Evolutionary conservation across 2,329 filamentous ascomycete genomes (phyloP).

Genomic region (Fusarium mangiferae): DNA sequence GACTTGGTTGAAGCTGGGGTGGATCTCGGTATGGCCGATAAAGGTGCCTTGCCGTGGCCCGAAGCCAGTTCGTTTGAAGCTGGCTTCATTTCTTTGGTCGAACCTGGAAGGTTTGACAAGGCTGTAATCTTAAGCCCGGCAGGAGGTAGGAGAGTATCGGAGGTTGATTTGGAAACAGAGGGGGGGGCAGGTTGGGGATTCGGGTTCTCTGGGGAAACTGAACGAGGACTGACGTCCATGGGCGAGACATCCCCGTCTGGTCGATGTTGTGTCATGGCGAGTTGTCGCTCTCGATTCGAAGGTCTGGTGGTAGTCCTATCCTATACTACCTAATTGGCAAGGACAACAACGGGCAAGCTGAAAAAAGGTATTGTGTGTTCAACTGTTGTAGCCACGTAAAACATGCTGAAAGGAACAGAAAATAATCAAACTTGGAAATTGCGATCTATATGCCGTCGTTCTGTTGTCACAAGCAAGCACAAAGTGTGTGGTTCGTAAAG

Average conservation of each 20-base stretch:
- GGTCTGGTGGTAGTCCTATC: constrained; percentile 4
- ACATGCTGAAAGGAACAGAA: constrained; percentile 38
- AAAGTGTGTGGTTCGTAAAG: constrained; percentile 27
- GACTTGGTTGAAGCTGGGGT: constrained; percentile 38
- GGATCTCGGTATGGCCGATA: constrained; percentile 34
- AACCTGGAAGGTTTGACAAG: constrained; percentile 1
- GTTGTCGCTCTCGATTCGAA: constrained; percentile 19
- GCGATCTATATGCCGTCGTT: not conserved
- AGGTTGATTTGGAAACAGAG: constrained; percentile 26
- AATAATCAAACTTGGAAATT: constrained; percentile 1
- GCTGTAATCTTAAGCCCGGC: constrained; percentile 30
- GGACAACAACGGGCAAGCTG: constrained; percentile 12
- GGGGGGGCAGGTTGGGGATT: constrained; percentile 24
- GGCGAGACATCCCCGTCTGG: constrained; percentile 37
- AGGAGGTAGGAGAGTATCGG: constrained; percentile 35
- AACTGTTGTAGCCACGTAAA: constrained; percentile 16
- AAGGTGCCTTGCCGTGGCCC: constrained; percentile 17
- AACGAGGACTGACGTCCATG: constrained; percentile 32
- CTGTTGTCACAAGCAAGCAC: not conserved
- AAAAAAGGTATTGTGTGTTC: constrained; percentile 25
- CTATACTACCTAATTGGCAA: constrained; percentile 18
- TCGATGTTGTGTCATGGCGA: constrained; percentile 37
- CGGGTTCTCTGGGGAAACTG: constrained; percentile 36
- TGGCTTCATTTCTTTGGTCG: constrained; percentile 23
- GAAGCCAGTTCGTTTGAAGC: constrained; percentile 7